Evolutionary conservation across 2,329 filamentous ascomycete genomes (phyloP).

Genomic region (Alternaria arbusti): DNA sequence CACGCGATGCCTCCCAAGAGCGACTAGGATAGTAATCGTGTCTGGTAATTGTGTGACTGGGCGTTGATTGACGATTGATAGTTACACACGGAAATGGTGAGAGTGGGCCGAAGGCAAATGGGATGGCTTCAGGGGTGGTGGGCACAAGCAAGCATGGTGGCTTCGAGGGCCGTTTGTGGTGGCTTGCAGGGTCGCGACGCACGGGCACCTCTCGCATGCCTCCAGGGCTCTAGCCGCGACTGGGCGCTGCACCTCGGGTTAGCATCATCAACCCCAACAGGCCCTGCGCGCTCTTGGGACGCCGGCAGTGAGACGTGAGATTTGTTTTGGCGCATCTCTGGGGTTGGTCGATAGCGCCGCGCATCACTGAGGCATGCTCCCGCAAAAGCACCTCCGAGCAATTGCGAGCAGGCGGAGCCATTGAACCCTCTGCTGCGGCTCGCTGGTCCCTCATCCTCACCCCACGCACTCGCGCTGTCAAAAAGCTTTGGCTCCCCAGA

Average conservation of each 20-base stretch:
- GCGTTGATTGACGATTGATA: neutral
- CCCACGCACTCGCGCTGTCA: constrained; percentile 25
- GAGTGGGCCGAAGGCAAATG: constrained; percentile 1
- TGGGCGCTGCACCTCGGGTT: constrained; percentile 8
- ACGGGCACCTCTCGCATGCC: neutral
- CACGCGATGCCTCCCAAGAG: neutral
- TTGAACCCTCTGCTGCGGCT: constrained; percentile 4
- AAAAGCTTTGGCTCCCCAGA: constrained; percentile 10
- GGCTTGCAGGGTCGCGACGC: neutral
- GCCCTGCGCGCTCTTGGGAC: neutral
- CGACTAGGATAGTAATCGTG: neutral
- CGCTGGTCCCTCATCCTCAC: constrained; percentile 12
- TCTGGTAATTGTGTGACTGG: neutral
- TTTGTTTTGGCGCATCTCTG: constrained; percentile 19
- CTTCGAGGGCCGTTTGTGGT: constrained; percentile 11
- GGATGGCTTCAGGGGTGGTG: neutral
- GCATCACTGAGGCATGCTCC: constrained; percentile 11
- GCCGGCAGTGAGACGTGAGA: constrained; percentile 2
- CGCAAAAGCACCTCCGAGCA: constrained; percentile 20
- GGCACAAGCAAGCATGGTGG: constrained; percentile 5
- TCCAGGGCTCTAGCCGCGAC: constrained; percentile 1
- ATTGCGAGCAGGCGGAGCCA: constrained; percentile 1
- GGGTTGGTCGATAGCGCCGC: constrained; percentile 7
- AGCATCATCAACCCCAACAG: constrained; percentile 1
- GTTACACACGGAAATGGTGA: constrained; percentile 11